These are phyloP conservation scores for Fusarium mexicanum DNA, from an alignment of 2,329 filamentous ascomycete species.

Conservation along the genomic window DNA sequence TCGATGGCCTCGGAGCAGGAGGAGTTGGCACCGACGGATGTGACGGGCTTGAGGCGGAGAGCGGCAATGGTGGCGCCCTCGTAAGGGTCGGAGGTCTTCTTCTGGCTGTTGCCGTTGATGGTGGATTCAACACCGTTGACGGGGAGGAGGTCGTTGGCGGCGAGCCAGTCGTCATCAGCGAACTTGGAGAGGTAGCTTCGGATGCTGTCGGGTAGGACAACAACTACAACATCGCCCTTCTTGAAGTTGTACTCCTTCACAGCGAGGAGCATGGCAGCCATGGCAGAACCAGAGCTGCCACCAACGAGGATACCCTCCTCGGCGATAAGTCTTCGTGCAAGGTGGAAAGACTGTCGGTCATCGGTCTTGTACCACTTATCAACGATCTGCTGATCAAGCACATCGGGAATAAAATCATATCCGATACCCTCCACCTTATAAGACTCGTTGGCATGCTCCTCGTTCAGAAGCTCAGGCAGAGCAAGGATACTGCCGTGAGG, in stretches of 20 bases:
- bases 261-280: conserved; percentile 82
- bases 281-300: conserved; percentile 91
- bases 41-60: conserved; percentile 92
- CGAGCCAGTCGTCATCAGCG: conserved; percentile 98
- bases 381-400: conserved; percentile 81
- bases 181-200: conserved; percentile 98
- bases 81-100: conserved; percentile 72
- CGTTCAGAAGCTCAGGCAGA: conserved; percentile 80
- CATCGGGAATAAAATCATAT: conserved; percentile 97
- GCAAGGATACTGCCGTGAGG: conserved; percentile 93
- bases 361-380: conserved; percentile 99
- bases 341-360: conserved; percentile 88
- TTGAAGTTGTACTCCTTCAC: conserved; percentile 79
- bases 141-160: conserved; percentile 92
- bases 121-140: conserved; percentile 60
- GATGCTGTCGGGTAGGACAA: conserved; percentile 94
- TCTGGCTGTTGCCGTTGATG: conserved; percentile 49
- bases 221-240: conserved; percentile 88
- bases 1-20: conserved; percentile 90
- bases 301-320: conserved; percentile 95
- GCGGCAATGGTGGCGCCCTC: conserved; percentile 80
- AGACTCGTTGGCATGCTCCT: conserved; percentile 79
- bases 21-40: conserved; percentile 77
- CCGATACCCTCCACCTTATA: conserved; percentile 99
- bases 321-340: conserved; percentile 87